Percentiles rank a stretch among this genome's conserved stretches.
phyloP scores from a whole-genome alignment of 2,329 filamentous ascomycete species.

The Claviceps maximensis region DNA sequence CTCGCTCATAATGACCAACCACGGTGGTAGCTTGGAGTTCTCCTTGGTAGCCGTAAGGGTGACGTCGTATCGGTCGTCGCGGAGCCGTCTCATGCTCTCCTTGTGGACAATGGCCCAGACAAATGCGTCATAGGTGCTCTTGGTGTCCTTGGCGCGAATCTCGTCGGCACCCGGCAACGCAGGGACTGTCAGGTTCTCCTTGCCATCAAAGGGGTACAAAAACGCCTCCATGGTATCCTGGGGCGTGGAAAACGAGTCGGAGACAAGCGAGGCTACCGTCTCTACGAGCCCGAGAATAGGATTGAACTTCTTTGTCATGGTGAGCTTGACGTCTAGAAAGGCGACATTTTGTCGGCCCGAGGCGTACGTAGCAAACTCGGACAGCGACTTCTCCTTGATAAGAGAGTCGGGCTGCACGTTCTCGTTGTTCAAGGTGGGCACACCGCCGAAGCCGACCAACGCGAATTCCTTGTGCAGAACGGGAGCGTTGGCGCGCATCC shows the following conservation, averaged over 20 bases:
- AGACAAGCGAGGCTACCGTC: constrained; percentile 56
- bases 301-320: constrained; percentile 77
- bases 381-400: constrained; percentile 75
- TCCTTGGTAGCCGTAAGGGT: constrained; percentile 92
- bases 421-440: constrained; percentile 31
- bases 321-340: constrained; percentile 75
- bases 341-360: constrained; percentile 88
- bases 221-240: constrained; percentile 63
- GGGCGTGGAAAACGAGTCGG: constrained; percentile 60
- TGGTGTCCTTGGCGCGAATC: constrained; percentile 38
- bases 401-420: constrained; percentile 29
- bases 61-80: constrained; percentile 87
- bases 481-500: constrained; percentile 63
- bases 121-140: constrained; percentile 73
- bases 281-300: constrained; percentile 53
- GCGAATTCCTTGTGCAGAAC: constrained; percentile 71
- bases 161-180: constrained; percentile 46
- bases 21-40: constrained; percentile 73
- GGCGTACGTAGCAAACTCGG: constrained; percentile 77
- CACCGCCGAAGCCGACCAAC: constrained; percentile 64
- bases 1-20: constrained; percentile 93
- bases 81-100: constrained; percentile 76
- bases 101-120: constrained; percentile 96
- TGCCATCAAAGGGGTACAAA: constrained; percentile 83
- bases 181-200: constrained; percentile 67